These are phyloP conservation scores for Ganoderma resinaceum DNA, from an alignment of 1,284 basidiomycete genomes.

Conservation along the genomic window DNA sequence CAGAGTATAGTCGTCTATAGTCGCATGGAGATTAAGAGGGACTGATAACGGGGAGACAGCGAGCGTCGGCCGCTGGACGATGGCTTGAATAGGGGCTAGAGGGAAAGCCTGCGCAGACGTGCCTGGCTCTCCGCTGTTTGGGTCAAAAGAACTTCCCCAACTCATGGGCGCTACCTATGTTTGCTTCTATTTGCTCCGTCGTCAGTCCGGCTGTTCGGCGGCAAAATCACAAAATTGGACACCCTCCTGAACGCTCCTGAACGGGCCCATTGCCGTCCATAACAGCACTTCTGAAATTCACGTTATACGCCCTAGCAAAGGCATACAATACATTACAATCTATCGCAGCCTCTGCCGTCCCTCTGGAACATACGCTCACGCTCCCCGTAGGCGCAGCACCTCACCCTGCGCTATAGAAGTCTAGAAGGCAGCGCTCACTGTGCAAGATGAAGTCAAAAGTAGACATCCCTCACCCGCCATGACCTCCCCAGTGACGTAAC, in stretches of 20 bases:
- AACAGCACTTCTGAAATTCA: background rate
- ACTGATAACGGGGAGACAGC: constrained; percentile 20
- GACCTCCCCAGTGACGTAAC: background rate
- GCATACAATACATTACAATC: background rate
- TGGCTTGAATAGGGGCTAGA: constrained; percentile 10
- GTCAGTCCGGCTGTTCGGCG: background rate
- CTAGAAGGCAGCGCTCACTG: background rate
- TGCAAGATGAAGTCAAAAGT: background rate
- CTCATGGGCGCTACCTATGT: constrained; percentile 9
- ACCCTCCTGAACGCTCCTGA: constrained; percentile 1
- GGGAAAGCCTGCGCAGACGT: constrained; percentile 7
- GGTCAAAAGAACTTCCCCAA: background rate
- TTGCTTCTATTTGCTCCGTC: constrained; percentile 21
- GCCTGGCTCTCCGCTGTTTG: constrained; percentile 8
- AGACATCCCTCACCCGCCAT: background rate
- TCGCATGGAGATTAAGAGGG: constrained; percentile 32
- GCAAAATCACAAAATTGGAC: background rate
- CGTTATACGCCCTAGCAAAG: background rate
- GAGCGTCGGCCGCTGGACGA: constrained; percentile 27
- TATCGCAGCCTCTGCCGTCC: background rate
- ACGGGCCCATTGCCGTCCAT: background rate
- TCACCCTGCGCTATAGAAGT: background rate
- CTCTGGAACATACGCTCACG: background rate
- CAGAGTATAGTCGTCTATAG: constrained; percentile 23
- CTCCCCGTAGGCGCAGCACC: background rate